Evolutionary conservation across 202 grass and related monocot species (phyloP), one percentile per base, ranked within the genome.

Genomic region (Eragrostis tef): DNA sequence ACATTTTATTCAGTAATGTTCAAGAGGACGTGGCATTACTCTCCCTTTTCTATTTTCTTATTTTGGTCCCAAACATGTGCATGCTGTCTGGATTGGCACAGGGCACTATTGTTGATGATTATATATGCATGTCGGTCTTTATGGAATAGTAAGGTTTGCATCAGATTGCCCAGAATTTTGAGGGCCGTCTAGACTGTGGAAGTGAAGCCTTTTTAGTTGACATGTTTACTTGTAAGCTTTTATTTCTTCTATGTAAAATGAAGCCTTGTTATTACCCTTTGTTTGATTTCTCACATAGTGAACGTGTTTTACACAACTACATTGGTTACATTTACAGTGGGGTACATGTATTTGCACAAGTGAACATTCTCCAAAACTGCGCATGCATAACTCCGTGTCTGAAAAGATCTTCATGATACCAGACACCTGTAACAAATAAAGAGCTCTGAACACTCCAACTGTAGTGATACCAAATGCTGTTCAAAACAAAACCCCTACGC

Each of bases 91-190:
- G 8, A 56, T 56, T 19, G 56, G 9, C 56, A 58, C 2, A 58
- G 56, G 58, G 58, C 24, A 14, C 58, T 27, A 61, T 61, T 6
- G 58, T 26, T 61, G 11, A 10, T 27, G 22, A 61, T 25, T 14
- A 21, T n/a, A 20, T 56, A 3, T 58, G 2, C 21, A 20, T 58
- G 50, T 24, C 7, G 21, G 56, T 21, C 52, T 11, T 24, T 21
- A 11, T 58, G n/a, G 20, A 19, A 22, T 11, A 24, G n/a, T 29
- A 53, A 71, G 49, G 15, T 20, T 22, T 22, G 3, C 0, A 19
- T 71, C 66, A 65, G 58, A 50, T 79, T 44, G 67, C 50, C 41
- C 8, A 13, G 29, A 74, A 79, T 79, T 88, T 83, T 25, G 16
- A 62, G 52, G 43, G 44, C 1, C 13, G 19, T 64, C 70, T 16